These are phyloP conservation scores for Knufia petricola DNA, from an alignment of 2,329 filamentous ascomycete species.

Conservation along the genomic window DNA sequence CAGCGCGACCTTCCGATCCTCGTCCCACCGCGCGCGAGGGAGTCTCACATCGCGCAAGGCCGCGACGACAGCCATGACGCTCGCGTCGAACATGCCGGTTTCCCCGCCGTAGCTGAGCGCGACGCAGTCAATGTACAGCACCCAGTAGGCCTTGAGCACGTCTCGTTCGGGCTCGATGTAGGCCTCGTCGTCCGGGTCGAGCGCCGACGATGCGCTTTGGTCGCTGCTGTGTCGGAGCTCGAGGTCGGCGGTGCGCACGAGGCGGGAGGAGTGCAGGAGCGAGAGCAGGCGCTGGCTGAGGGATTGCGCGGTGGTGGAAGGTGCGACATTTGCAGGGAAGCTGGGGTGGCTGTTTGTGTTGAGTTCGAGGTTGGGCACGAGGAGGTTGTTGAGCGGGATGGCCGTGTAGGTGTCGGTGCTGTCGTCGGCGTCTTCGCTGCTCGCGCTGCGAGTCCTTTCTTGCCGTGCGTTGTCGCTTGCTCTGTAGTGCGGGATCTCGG, in stretches of 20 bases:
- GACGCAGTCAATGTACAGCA: slow-evolving; percentile 87
- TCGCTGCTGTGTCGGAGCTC: slow-evolving; percentile 57
- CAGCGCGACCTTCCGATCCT: slow-evolving; percentile 66
- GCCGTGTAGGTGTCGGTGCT: slow-evolving; percentile 35
- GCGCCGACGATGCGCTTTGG: slow-evolving; percentile 33
- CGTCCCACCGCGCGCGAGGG: slow-evolving; percentile 72
- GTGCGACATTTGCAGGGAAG: slow-evolving; percentile 62
- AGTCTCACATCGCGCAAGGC: slow-evolving; percentile 69
- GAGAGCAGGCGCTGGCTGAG: slow-evolving; percentile 71
- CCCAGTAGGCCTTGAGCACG: slow-evolving; percentile 75
- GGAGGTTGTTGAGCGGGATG: slow-evolving; percentile 47
- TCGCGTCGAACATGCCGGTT: slow-evolving; percentile 63
- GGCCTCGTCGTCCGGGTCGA: slow-evolving; percentile 28
- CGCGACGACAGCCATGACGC: slow-evolving; percentile 74
- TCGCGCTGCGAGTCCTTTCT: too few relatives aligned
- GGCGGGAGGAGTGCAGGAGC: slow-evolving; percentile 59
- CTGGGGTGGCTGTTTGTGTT: slow-evolving; percentile 85
- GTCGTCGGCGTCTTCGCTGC: slow-evolving; percentile 14
- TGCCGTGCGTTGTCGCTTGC: slow-evolving; percentile 30
- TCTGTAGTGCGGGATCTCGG: slow-evolving; percentile 61
- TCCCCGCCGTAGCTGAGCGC: slow-evolving; percentile 81
- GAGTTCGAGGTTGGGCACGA: slow-evolving; percentile 90
- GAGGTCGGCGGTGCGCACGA: slow-evolving; percentile 60
- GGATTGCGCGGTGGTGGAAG: slow-evolving; percentile 69
- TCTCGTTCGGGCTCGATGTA: slow-evolving; percentile 31